These are phyloP conservation scores for Sporisorium graminicola DNA, from an alignment of 1,284 basidiomycete genomes.

Conservation along the genomic window DNA sequence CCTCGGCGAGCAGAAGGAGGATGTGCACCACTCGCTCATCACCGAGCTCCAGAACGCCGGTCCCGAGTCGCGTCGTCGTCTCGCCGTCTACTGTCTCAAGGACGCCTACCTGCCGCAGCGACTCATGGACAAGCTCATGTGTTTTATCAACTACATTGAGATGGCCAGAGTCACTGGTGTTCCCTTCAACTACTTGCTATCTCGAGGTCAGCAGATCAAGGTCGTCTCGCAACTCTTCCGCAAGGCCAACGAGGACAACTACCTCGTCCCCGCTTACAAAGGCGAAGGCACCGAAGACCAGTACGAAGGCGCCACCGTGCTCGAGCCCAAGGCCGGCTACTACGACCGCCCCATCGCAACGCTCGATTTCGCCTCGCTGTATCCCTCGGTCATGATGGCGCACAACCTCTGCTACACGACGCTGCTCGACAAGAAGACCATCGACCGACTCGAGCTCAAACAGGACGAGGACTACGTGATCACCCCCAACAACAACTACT, in stretches of 20 bases:
- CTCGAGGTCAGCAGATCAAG: slow-evolving; percentile 69
- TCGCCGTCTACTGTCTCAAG: slow-evolving; percentile 69
- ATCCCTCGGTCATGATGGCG: slow-evolving; percentile 70
- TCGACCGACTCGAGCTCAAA: slow-evolving; percentile 64
- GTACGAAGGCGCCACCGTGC: slow-evolving; percentile 69
- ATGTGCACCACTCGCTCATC: slow-evolving; percentile 69
- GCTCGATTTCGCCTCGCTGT: slow-evolving; percentile 69
- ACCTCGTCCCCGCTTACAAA: slow-evolving; percentile 68
- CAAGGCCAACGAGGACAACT: slow-evolving; percentile 68
- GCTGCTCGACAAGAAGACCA: slow-evolving; percentile 65
- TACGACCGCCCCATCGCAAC: slow-evolving; percentile 68
- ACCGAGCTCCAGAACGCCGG: slow-evolving; percentile 69
- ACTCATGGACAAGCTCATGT: slow-evolving; percentile 70
- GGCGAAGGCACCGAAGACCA: slow-evolving; percentile 68
- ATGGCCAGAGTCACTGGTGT: slow-evolving; percentile 69
- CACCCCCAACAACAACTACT: slow-evolving; percentile 69
- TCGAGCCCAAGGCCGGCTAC: slow-evolving; percentile 69
- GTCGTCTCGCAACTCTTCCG: slow-evolving; percentile 69
- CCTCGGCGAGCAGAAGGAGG: slow-evolving; percentile 69
- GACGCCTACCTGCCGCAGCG: slow-evolving; percentile 69
- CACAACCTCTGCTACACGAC: slow-evolving; percentile 70
- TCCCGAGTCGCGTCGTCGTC: slow-evolving; percentile 66
- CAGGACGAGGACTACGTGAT: slow-evolving; percentile 65
- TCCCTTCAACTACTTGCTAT: slow-evolving; percentile 69
- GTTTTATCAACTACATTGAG: slow-evolving; percentile 70